Evolutionary conservation across 2,329 filamentous ascomycete species (phyloP), one percentile per base, ranked within the genome.

Genomic region (Cladophialophora immunda): DNA sequence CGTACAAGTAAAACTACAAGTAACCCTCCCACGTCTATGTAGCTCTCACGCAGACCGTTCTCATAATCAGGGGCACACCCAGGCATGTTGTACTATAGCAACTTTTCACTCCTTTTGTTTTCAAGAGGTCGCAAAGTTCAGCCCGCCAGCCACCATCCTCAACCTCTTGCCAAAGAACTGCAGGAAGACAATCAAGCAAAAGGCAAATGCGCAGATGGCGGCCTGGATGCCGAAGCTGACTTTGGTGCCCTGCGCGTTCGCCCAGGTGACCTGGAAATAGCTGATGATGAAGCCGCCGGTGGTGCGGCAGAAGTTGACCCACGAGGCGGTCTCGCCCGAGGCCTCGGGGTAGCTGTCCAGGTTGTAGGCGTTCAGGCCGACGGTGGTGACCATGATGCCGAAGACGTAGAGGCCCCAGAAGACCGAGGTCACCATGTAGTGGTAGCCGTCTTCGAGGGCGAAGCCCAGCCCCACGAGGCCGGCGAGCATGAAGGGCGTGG

Each of bases 271-370:
- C 78, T 86, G 82, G 66, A 86, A 84, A 70, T 86, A 86, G 27
- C 77, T 62, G 59, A 73, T 71, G 60, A 72, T 72, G 68, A 87
- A 86, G 0, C 84, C 84, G 22, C 83, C 84, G 2, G 81, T 71
- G 0, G 82, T 83, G 1, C 84, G 76, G 1, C 78, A 80, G 61
- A 83, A 79, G 73, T 85, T 86, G 56, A 87, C 75, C 82, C 83
- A 85, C 0, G 82, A 81, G 6, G 81, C 81, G 2, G 86, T 84
- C 71, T 86, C 84, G 3, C 84, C 84, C n/a, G 80, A 81, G 1
- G 82, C 84, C 73, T 86, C 81, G 0, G 85, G 85, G 73, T 87
- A 87, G 68, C 78, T 79, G 75, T 87, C 85, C 7, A 87, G 81
- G 30, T 80, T 79, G 72, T 87, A 87, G 7, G 82, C 81, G 65